Evolutionary conservation across 768 basidiomycete genomes (phyloP).

Genomic region (Mycena latifolia): DNA sequence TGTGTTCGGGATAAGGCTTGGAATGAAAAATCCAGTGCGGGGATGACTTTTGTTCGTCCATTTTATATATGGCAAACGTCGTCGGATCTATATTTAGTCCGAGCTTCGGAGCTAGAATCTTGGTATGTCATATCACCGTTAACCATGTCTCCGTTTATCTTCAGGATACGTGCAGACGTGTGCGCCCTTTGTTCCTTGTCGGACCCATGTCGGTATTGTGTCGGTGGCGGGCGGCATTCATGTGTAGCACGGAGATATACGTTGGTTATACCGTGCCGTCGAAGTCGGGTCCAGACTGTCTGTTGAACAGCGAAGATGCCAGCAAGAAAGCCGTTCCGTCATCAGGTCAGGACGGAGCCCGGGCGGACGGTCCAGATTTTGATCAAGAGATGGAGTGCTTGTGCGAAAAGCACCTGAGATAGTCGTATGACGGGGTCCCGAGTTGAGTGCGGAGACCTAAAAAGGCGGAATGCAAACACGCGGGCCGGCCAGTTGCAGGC

Average conservation of each 20-base stretch:
- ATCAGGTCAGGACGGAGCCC: constrained; percentile 6
- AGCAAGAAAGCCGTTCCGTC: constrained; percentile 4
- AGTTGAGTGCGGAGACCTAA: neutral
- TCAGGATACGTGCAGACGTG: neutral
- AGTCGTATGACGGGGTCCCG: constrained; percentile 12
- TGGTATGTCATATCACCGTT: neutral
- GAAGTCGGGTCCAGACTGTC: constrained; percentile 1
- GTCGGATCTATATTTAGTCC: constrained; percentile 17
- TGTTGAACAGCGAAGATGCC: neutral
- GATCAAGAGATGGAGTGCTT: too few relatives aligned
- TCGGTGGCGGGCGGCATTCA: constrained; percentile 16
- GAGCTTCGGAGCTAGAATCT: constrained; percentile 5
- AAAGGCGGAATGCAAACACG: neutral
- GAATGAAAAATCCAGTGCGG: too few relatives aligned
- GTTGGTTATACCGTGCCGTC: constrained; percentile 10
- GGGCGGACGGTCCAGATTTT: neutral
- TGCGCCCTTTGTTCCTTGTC: neutral
- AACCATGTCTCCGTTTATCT: neutral
- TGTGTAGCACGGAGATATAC: neutral
- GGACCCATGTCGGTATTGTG: constrained; percentile 28
- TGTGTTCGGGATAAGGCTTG: too few relatives aligned
- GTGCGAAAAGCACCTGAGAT: too few relatives aligned
- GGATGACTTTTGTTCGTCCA: neutral
- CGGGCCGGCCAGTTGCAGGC: constrained; percentile 24
- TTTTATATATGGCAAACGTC: constrained; percentile 14